A percentile compares a stretch with the other conserved stretches of the same genome.
phyloP scores from a whole-genome alignment of 2,329 filamentous ascomycete species.

The Juglanconis juglandina region DNA sequence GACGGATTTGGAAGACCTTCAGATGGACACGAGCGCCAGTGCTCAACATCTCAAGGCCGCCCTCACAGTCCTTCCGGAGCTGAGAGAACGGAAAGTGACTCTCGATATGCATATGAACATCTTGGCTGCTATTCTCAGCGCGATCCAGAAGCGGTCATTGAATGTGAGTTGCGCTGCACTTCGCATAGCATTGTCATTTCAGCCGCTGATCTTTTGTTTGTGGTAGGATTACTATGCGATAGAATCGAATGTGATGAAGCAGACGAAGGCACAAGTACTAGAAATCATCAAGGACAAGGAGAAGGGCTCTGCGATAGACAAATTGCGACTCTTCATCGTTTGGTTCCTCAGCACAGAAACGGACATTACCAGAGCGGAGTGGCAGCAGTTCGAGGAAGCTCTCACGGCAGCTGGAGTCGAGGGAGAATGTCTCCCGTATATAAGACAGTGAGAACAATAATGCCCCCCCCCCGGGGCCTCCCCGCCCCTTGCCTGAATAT shows the following conservation, averaged over 20 bases:
- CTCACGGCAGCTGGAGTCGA: slow-evolving; percentile 73
- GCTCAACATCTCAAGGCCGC: slow-evolving; percentile 94
- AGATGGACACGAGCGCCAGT: slow-evolving; percentile 82
- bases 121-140: slow-evolving; percentile 53
- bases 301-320: slow-evolving; percentile 84
- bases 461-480: no score
- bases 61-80: slow-evolving; percentile 86
- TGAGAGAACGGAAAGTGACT: slow-evolving; percentile 86
- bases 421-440: slow-evolving; percentile 74
- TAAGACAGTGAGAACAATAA: slow-evolving; percentile 64
- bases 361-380: slow-evolving; percentile 77
- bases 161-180: slow-evolving; percentile 42
- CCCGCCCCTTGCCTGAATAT: not conserved
- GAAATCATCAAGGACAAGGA: slow-evolving; percentile 77
- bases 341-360: slow-evolving; percentile 95
- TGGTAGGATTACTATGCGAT: slow-evolving; percentile 79
- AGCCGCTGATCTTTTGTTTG: not conserved
- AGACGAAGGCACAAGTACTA: slow-evolving; percentile 83
- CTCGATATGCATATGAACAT: slow-evolving; percentile 99
- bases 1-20: slow-evolving; percentile 85
- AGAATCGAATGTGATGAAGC: slow-evolving; percentile 88
- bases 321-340: slow-evolving; percentile 90
- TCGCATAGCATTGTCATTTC: not conserved
- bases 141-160: slow-evolving; percentile 87
- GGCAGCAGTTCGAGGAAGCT: slow-evolving; percentile 82